Conservation (phyloP, 1,284 basidiomycete genomes). For the Sporisorium graminicola region DNA sequence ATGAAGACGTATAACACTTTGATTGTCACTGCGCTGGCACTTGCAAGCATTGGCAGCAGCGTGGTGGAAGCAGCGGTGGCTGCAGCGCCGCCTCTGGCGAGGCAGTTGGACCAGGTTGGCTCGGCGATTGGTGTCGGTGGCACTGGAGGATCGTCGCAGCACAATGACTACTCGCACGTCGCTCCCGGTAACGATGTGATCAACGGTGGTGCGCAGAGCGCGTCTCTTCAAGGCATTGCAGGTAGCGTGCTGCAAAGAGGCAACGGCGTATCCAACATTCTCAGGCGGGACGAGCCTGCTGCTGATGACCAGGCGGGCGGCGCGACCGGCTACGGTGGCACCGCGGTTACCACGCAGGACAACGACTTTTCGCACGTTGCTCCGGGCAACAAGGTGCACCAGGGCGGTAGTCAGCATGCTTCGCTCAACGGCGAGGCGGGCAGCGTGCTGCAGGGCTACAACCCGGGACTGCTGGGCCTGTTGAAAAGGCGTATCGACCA, state of each 20-base stretch:
- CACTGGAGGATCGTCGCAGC: too few species aligned
- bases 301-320: neutral
- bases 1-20: constrained; percentile 23
- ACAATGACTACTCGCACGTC: too few species aligned
- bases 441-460: constrained; percentile 9
- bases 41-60: constrained; percentile 21
- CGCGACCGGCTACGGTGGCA: constrained; percentile 21
- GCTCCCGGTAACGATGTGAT: too few species aligned
- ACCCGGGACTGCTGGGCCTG: constrained; percentile 1
- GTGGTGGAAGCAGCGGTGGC: neutral
- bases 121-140: too few species aligned
- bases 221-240: too few species aligned
- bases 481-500: constrained; percentile 4
- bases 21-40: constrained; percentile 15
- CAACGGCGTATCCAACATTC: too few species aligned
- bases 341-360: constrained; percentile 15
- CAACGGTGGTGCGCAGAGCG: too few species aligned
- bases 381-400: constrained; percentile 27
- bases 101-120: too few species aligned
- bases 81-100: too few species aligned
- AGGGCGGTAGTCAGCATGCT: constrained; percentile 24
- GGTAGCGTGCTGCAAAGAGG: too few species aligned
- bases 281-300: too few species aligned
- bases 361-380: constrained; percentile 36
- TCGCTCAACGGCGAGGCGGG: constrained; percentile 18